Conservation (phyloP, 257 asterid genomes). For the Gynochthodes officinalis region DNA sequence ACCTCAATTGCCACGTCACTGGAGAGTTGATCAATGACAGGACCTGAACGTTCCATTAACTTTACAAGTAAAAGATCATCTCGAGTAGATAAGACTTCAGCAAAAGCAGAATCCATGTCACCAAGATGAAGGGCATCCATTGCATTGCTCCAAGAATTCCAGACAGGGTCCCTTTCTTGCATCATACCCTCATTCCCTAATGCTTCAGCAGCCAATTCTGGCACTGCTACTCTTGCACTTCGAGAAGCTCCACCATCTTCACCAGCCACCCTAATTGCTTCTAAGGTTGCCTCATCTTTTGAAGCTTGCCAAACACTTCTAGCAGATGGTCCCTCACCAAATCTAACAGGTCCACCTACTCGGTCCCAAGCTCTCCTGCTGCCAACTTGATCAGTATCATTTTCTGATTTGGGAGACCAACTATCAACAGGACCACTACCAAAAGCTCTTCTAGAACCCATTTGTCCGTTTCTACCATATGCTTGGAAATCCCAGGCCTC, state of each 20-base stretch:
- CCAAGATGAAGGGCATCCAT: constrained; percentile 91
- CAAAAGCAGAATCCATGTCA: constrained; percentile 82
- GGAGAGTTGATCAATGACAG: constrained; percentile 81
- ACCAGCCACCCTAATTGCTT: constrained; percentile 96
- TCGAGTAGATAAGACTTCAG: constrained; percentile 78
- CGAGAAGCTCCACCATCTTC: constrained; percentile 77
- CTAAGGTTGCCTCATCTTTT: constrained; percentile 94
- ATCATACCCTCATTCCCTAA: constrained; percentile 59
- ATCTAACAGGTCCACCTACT: constrained; percentile 71
- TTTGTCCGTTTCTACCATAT: constrained; percentile 63
- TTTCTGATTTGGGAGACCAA: constrained; percentile 59
- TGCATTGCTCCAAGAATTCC: constrained; percentile 93
- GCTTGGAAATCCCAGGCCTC: constrained; percentile 65
- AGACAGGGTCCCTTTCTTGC: constrained; percentile 74
- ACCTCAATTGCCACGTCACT: constrained; percentile 70
- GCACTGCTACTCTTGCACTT: constrained; percentile 74
- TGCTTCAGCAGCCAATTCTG: constrained; percentile 80
- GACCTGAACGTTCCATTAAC: constrained; percentile 96
- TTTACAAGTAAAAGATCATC: constrained; percentile 84
- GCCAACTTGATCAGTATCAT: constrained; percentile 56
- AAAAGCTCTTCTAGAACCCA: constrained; percentile 59
- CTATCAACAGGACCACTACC: constrained; percentile 42
- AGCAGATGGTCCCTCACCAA: constrained; percentile 99
- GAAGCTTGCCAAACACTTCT: constrained; percentile 99
- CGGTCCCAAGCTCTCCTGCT: constrained; percentile 83